These are phyloP conservation scores for Macroventuria anomochaeta DNA, from an alignment of 2,329 filamentous ascomycete genomes.

Conservation along the genomic window DNA sequence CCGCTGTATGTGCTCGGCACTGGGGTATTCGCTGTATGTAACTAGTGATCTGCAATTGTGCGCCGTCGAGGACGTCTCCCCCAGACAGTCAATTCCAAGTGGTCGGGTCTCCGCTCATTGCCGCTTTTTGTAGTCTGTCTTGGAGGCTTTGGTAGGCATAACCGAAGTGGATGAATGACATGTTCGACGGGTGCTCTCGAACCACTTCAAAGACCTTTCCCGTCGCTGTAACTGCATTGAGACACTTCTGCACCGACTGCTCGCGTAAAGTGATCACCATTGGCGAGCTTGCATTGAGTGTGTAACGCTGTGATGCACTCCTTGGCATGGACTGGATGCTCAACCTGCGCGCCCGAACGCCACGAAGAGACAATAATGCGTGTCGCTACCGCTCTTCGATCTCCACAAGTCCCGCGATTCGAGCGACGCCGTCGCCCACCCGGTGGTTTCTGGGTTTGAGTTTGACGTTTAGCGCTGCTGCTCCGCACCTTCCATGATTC, in stretches of 20 bases:
- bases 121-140: conserved; percentile 13
- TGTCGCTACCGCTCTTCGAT: conserved; percentile 25
- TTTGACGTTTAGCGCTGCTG: conserved; percentile 10
- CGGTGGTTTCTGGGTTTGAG: conserved; percentile 9
- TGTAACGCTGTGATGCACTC: conserved; percentile 22
- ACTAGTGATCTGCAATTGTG: conserved; percentile 17
- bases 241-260: conserved; percentile 16
- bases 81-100: conserved; percentile 13
- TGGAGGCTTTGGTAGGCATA: neutral
- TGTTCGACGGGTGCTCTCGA: conserved; percentile 1
- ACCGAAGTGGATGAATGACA: neutral
- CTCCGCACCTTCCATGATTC: conserved; percentile 21
- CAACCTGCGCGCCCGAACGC: conserved; percentile 31
- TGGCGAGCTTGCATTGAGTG: conserved; percentile 17
- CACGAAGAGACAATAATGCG: conserved; percentile 36
- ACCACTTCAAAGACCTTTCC: conserved; percentile 1
- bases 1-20: conserved; percentile 3
- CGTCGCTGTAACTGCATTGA: conserved; percentile 19
- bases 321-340: conserved; percentile 22
- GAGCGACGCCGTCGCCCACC: conserved; percentile 25
- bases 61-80: conserved; percentile 4
- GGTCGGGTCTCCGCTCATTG: conserved; percentile 11
- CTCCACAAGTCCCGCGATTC: conserved; percentile 20
- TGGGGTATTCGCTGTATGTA: conserved; percentile 14
- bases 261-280: conserved; percentile 4